Conservation (phyloP, 495 filamentous ascomycete genomes). For the Monascus purpureus region DNA sequence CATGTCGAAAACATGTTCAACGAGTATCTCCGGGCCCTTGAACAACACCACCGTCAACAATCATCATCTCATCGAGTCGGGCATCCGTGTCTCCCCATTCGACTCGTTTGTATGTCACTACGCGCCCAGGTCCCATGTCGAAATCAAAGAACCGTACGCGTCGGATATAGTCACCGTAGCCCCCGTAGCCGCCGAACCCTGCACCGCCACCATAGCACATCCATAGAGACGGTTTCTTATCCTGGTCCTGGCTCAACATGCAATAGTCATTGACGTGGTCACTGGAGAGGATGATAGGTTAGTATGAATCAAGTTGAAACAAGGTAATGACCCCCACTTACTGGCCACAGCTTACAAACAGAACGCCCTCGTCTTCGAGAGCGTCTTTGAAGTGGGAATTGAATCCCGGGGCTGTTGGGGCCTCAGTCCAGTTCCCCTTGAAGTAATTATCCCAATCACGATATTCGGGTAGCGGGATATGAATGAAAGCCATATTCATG, state of each 20-base stretch:
- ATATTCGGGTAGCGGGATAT: slow-evolving; percentile 92
- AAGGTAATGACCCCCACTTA: slow-evolving; percentile 26
- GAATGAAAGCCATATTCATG: slow-evolving; percentile 93
- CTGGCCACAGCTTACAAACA: slow-evolving; percentile 86
- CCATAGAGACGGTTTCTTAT: slow-evolving; percentile 62
- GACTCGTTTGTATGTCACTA: slow-evolving; percentile 83
- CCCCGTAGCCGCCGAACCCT: slow-evolving; percentile 90
- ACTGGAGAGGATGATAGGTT: slow-evolving; percentile 20
- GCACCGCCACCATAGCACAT: slow-evolving; percentile 92
- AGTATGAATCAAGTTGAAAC: not conserved
- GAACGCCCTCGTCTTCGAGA: slow-evolving; percentile 66
- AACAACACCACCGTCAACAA: slow-evolving; percentile 68
- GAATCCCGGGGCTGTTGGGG: slow-evolving; percentile 69
- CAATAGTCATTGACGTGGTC: slow-evolving; percentile 98
- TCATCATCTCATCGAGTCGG: slow-evolving; percentile 69
- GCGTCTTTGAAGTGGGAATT: slow-evolving; percentile 84
- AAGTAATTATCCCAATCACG: slow-evolving; percentile 31
- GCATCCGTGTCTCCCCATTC: slow-evolving; percentile 66
- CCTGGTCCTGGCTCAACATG: slow-evolving; percentile 39
- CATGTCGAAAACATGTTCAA: no score
- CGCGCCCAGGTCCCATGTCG: slow-evolving; percentile 73
- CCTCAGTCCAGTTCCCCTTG: slow-evolving; percentile 58
- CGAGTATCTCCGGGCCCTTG: slow-evolving; percentile 18
- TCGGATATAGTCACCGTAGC: slow-evolving; percentile 72
- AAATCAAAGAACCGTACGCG: slow-evolving; percentile 82